Conservation (phyloP, 805 yeast genomes). For the Wickerhamiella spandovensis region DNA sequence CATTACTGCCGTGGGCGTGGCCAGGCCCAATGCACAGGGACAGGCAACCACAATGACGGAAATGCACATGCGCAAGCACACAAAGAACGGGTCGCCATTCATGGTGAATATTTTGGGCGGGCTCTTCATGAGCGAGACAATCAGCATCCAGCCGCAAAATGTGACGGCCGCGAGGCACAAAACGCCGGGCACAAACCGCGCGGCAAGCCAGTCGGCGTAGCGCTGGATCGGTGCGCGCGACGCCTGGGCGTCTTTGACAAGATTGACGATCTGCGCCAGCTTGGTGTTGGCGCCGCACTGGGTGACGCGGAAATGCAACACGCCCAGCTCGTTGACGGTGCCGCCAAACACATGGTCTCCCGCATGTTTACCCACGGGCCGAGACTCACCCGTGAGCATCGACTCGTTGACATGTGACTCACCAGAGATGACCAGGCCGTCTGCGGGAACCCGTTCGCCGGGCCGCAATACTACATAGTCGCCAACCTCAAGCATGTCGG, state of each 20-base stretch:
- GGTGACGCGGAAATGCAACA: conserved; percentile 53
- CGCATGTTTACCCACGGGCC: conserved; percentile 48
- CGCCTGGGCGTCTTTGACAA: conserved; percentile 83
- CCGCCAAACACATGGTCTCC: conserved; percentile 77
- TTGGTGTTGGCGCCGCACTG: conserved; percentile 74
- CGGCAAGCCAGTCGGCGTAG: conserved; percentile 73
- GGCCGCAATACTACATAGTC: conserved; percentile 73
- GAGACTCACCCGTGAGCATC: conserved; percentile 79
- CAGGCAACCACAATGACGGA: conserved; percentile 95
- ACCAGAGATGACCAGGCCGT: conserved; percentile 70
- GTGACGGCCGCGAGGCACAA: conserved; percentile 50
- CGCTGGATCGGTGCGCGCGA: conserved; percentile 83
- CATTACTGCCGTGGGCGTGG: conserved; percentile 98
- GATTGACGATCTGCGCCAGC: conserved; percentile 69
- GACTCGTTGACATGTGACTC: conserved; percentile 81
- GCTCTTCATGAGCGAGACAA: conserved; percentile 25
- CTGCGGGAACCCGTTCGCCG: conserved; percentile 84
- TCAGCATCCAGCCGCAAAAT: conserved; percentile 45
- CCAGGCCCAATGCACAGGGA: conserved; percentile 94
- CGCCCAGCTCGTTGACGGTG: conserved; percentile 69
- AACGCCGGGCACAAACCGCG: conserved; percentile 72
- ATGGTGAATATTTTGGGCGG: conserved; percentile 39
- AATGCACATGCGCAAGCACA: conserved; percentile 67
- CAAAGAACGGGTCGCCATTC: conserved; percentile 45
- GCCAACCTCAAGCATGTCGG: conserved; percentile 62